phyloP scores from a whole-genome alignment of 257 asterid species.

The Schizonepeta tenuifolia region DNA sequence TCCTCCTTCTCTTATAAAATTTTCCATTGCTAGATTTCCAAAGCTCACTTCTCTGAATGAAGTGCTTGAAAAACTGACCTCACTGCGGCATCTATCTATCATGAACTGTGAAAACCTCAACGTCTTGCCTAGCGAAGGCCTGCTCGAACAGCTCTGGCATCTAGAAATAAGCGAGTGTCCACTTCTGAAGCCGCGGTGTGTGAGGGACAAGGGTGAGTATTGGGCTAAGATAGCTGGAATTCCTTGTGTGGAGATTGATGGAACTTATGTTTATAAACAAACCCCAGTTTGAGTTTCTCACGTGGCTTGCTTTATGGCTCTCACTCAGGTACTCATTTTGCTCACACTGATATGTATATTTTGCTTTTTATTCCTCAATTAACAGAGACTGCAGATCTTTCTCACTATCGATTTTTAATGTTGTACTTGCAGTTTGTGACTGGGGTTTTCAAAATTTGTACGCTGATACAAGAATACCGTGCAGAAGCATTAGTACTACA shows the following conservation, averaged over 20 bases:
- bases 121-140: slow-evolving; percentile 50
- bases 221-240: slow-evolving; percentile 67
- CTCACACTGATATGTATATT: neutral
- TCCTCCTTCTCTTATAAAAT: slow-evolving; percentile 51
- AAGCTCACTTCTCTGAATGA: slow-evolving; percentile 51
- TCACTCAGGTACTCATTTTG: slow-evolving; percentile 31
- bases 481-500: neutral
- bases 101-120: slow-evolving; percentile 60
- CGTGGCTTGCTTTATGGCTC: neutral
- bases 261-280: slow-evolving; percentile 46
- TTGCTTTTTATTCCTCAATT: neutral
- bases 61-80: slow-evolving; percentile 55
- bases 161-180: slow-evolving; percentile 64
- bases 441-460: neutral
- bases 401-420: neutral
- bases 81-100: slow-evolving; percentile 54
- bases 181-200: slow-evolving; percentile 46
- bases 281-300: slow-evolving; percentile 31
- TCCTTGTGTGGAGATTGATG: slow-evolving; percentile 73
- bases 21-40: slow-evolving; percentile 66
- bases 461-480: neutral
- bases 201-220: slow-evolving; percentile 57
- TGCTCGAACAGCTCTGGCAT: slow-evolving; percentile 67
- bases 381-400: neutral
- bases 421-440: slow-evolving; percentile 19